Conservation (phyloP, 345 rosid species). For the Populus ilicifolia region DNA sequence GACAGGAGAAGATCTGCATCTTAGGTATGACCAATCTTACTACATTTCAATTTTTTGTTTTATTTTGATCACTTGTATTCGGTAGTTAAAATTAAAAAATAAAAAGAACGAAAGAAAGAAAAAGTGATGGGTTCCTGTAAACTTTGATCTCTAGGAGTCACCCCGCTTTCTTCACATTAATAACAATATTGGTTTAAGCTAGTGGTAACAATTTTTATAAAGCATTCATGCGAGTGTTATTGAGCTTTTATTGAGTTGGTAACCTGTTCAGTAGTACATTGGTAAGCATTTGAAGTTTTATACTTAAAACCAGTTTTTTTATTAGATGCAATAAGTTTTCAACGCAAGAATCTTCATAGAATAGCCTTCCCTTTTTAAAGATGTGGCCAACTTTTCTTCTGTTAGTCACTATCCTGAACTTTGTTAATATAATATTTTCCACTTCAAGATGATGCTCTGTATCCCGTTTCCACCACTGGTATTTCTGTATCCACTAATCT, state of each 20-base stretch:
- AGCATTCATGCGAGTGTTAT: neutral
- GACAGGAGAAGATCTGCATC: slow-evolving; percentile 98
- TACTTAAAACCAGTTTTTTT: neutral
- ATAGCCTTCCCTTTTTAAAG: neutral
- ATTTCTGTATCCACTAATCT: slow-evolving; percentile 19
- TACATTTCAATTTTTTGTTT: neutral
- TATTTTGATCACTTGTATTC: neutral
- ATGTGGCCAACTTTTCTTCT: slow-evolving; percentile 18
- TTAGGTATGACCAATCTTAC: slow-evolving; percentile 46
- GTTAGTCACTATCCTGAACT: neutral
- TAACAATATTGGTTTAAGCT: neutral
- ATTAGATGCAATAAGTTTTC: neutral
- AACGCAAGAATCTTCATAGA: slow-evolving; percentile 17
- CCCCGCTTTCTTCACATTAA: neutral
- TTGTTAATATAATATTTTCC: neutral
- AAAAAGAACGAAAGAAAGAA: too few species aligned
- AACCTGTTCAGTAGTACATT: slow-evolving; percentile 22
- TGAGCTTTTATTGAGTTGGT: slow-evolving; percentile 25
- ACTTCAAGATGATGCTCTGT: slow-evolving; percentile 8
- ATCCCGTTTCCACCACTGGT: slow-evolving; percentile 21
- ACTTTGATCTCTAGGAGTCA: neutral
- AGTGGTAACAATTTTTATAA: neutral
- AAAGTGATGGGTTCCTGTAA: neutral
- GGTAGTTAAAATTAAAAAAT: too few species aligned
- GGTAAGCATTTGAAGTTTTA: slow-evolving; percentile 25